These are phyloP conservation scores for Botrytis sinoallii DNA, from an alignment of 2,329 filamentous ascomycete genomes.

Conservation along the genomic window DNA sequence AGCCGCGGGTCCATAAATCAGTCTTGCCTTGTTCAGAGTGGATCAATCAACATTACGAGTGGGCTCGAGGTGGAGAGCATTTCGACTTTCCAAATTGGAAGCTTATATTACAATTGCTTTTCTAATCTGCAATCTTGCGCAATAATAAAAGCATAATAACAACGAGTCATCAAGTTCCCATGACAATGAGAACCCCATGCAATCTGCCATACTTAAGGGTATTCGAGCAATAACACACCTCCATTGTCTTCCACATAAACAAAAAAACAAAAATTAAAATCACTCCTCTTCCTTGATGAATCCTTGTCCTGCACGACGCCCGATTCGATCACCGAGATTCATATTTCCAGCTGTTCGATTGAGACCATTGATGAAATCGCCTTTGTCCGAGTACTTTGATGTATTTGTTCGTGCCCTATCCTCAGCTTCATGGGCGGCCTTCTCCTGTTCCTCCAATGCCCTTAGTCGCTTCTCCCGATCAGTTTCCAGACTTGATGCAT, in stretches of 20 bases:
- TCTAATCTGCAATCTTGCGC: slow-evolving; percentile 1
- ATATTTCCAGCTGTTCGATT: slow-evolving; percentile 56
- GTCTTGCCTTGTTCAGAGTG: background rate
- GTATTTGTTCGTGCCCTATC: slow-evolving; percentile 58
- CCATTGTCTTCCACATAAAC: background rate
- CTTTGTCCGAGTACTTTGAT: slow-evolving; percentile 59
- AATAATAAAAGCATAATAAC: background rate
- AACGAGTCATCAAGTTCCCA: background rate
- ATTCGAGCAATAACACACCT: background rate
- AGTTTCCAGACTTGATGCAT: slow-evolving; percentile 66
- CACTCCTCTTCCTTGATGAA: slow-evolving; percentile 45
- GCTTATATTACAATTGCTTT: background rate
- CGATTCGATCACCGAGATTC: slow-evolving; percentile 52
- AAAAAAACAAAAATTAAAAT: background rate
- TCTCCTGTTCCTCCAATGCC: slow-evolving; percentile 63
- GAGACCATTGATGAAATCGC: slow-evolving; percentile 61
- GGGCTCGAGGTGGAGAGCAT: slow-evolving; percentile 1
- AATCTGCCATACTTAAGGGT: background rate
- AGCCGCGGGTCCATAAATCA: background rate
- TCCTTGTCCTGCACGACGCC: slow-evolving; percentile 44
- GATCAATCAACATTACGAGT: background rate
- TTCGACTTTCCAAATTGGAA: background rate
- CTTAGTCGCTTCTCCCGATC: slow-evolving; percentile 67
- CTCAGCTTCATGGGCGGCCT: slow-evolving; percentile 62
- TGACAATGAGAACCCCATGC: background rate